Evolutionary conservation across 345 rosid genomes (phyloP).

Genomic region (Erysimum cheiranthoides): DNA sequence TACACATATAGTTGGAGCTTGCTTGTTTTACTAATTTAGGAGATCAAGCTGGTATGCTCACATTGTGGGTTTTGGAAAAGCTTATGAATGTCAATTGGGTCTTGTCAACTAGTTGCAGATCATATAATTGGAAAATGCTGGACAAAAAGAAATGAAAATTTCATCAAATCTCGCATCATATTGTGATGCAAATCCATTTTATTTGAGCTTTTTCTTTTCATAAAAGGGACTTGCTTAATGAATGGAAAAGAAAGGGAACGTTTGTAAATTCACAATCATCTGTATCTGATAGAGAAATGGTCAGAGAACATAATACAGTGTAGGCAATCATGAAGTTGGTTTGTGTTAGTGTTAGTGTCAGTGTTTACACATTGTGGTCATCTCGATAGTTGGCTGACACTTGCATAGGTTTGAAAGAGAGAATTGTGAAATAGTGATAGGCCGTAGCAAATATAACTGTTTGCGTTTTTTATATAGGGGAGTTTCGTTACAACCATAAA

Average conservation of each 20-base stretch:
- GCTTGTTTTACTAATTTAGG: neutral
- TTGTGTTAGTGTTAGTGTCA: constrained; percentile 14
- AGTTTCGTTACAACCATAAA: constrained; percentile 53
- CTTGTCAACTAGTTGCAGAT: constrained; percentile 24
- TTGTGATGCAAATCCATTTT: constrained; percentile 1
- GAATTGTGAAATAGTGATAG: neutral
- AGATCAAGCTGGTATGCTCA: constrained; percentile 6
- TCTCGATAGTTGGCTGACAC: neutral
- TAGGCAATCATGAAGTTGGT: constrained; percentile 23
- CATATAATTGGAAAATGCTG: too few relatives aligned
- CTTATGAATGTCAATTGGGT: constrained; percentile 13
- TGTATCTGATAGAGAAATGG: constrained; percentile 9
- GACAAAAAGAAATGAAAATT: neutral
- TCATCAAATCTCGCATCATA: constrained; percentile 4
- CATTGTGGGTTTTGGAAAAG: constrained; percentile 9
- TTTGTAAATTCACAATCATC: neutral
- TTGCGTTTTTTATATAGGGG: constrained; percentile 46
- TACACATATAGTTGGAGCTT: neutral
- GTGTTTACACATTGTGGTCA: constrained; percentile 13
- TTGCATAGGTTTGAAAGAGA: neutral
- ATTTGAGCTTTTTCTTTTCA: constrained; percentile 2
- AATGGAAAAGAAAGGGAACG: neutral
- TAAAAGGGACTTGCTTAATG: neutral
- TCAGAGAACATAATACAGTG: neutral
- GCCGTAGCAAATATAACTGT: neutral